Percentiles rank a stretch among this genome's conserved stretches.
phyloP scores from a whole-genome alignment of 768 basidiomycete genomes.

The Leccinum longicurvipes region DNA sequence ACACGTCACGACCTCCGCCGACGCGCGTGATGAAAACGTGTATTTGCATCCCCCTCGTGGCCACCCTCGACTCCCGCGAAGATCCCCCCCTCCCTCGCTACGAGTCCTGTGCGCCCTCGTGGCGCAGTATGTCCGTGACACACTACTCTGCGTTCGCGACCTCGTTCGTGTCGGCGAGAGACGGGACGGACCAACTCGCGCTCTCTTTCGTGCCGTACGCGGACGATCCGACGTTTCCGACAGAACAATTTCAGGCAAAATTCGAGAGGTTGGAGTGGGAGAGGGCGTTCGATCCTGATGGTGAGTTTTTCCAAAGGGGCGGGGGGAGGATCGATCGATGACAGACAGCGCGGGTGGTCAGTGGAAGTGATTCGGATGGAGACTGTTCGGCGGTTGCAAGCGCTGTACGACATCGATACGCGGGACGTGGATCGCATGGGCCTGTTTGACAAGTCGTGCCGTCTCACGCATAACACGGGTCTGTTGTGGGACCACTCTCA shows the following conservation, averaged over 20 bases:
- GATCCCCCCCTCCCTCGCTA: conserved; percentile 34
- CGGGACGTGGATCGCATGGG: conserved; percentile 35
- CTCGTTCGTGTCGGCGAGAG: no score
- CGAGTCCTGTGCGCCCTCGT: conserved; percentile 45
- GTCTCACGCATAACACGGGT: conserved; percentile 29
- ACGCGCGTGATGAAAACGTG: neutral
- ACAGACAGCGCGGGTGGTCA: conserved; percentile 14
- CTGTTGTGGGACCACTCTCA: conserved; percentile 43
- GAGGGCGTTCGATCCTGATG: conserved; percentile 44
- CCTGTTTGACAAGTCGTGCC: conserved; percentile 25
- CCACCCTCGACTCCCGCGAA: conserved; percentile 7
- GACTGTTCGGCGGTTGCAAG: conserved; percentile 38
- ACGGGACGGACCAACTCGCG: neutral
- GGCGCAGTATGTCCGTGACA: conserved; percentile 27
- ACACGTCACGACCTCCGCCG: neutral
- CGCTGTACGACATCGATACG: conserved; percentile 27
- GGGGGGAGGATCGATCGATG: no score
- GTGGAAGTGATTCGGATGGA: conserved; percentile 51
- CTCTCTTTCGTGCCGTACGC: conserved; percentile 38
- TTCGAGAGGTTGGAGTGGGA: conserved; percentile 37
- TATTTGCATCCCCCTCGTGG: conserved; percentile 7
- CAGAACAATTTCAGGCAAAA: neutral
- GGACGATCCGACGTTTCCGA: conserved; percentile 42
- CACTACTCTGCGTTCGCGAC: no score
- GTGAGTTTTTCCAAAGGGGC: conserved; percentile 32